phyloP scores from a whole-genome alignment of 83 land plant species.

The Diphasiastrum complanatum region DNA sequence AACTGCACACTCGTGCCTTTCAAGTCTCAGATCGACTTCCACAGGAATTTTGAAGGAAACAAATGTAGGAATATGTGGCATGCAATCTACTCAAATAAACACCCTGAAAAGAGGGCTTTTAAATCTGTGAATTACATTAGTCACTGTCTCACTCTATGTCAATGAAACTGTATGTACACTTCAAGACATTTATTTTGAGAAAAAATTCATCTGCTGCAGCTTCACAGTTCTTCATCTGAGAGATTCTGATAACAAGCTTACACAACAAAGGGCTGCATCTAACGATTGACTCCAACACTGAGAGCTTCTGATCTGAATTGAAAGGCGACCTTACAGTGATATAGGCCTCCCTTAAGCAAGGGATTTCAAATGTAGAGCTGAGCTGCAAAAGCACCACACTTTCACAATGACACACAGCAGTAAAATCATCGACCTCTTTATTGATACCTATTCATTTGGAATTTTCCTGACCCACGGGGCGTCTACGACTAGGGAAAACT shows the following conservation, averaged over 20 bases:
- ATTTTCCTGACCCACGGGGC: background rate
- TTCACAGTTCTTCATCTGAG: slow-evolving; percentile 66
- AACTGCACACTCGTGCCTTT: no score
- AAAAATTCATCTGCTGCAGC: slow-evolving; percentile 66
- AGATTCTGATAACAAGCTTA: slow-evolving; percentile 45
- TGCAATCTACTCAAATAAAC: no score
- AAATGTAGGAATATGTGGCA: no score
- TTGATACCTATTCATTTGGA: background rate
- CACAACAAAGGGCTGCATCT: slow-evolving; percentile 39
- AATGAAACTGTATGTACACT: background rate
- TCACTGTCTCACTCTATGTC: background rate
- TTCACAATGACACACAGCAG: background rate
- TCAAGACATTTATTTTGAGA: background rate
- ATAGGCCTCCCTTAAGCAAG: slow-evolving; percentile 42
- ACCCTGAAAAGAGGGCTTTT: no score
- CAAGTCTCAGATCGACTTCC: no score
- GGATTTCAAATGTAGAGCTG: slow-evolving; percentile 42
- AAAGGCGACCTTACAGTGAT: slow-evolving; percentile 68
- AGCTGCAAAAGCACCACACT: slow-evolving; percentile 40
- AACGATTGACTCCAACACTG: slow-evolving; percentile 50
- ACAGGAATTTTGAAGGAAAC: no score
- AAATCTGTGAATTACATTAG: no score
- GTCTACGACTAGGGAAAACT: no score
- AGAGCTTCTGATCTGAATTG: slow-evolving; percentile 70
- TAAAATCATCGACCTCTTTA: background rate